Evolutionary conservation across 2,329 filamentous ascomycete genomes (phyloP).

Genomic region (Exophiala sideris): DNA sequence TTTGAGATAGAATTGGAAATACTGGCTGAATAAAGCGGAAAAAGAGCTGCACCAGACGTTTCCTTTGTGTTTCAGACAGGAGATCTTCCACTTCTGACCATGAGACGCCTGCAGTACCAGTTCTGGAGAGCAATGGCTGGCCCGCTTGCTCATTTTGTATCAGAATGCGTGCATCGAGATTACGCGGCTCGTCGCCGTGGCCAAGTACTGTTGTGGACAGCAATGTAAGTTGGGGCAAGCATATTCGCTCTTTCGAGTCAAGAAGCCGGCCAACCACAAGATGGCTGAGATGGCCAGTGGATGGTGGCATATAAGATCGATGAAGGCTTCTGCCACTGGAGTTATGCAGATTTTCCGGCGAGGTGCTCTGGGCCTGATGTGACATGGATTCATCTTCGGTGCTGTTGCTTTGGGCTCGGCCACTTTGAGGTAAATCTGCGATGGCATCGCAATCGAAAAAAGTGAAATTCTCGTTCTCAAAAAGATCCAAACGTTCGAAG

Average conservation of each 20-base stretch:
- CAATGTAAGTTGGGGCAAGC: conserved; percentile 1
- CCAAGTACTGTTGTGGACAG: not conserved
- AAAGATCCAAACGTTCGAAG: conserved; percentile 7
- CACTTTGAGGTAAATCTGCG: conserved; percentile 1
- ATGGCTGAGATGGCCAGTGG: conserved; percentile 10
- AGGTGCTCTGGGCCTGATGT: not conserved
- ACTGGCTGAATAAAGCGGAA: conserved; percentile 75
- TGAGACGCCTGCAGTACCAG: not conserved
- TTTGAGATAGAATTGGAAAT: conserved; percentile 80
- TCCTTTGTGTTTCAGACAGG: conserved; percentile 8
- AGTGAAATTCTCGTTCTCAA: conserved; percentile 5
- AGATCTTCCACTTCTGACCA: conserved; percentile 6
- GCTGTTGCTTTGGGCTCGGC: conserved; percentile 2
- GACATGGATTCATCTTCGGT: not conserved
- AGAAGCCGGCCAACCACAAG: conserved; percentile 3
- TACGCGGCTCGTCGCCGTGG: not conserved
- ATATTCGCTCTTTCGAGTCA: not conserved
- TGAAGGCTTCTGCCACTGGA: not conserved
- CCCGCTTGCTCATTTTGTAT: conserved; percentile 4
- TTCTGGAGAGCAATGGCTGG: not conserved
- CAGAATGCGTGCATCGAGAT: not conserved
- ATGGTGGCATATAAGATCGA: conserved; percentile 8
- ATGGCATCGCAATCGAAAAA: not conserved
- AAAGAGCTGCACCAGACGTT: conserved; percentile 52
- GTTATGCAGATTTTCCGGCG: not conserved